These are phyloP conservation scores for Leucocoprinus sp. DNA, from an alignment of 768 basidiomycete genomes.

Conservation along the genomic window DNA sequence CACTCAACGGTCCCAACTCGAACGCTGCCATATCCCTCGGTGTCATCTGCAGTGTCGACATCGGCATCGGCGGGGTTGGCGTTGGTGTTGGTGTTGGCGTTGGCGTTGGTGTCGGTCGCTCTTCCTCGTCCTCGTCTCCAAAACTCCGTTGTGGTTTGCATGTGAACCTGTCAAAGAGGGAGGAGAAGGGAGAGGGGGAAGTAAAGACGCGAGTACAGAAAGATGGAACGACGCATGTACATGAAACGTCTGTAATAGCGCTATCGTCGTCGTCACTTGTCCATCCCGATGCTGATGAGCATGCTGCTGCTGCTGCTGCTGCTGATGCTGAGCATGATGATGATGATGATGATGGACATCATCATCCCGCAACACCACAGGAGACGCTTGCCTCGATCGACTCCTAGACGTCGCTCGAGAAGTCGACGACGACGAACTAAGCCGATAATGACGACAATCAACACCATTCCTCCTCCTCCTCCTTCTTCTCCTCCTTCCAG, in stretches of 20 bases:
- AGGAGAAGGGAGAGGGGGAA: no score
- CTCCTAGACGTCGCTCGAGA: constrained; percentile 34
- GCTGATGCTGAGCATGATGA: no score
- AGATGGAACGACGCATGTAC: constrained; percentile 54
- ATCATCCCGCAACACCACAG: constrained; percentile 17
- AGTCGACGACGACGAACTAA: constrained; percentile 21
- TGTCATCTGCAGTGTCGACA: no score
- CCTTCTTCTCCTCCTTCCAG: no score
- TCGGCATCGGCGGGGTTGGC: no score
- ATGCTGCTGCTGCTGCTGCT: no score
- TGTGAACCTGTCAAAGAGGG: no score
- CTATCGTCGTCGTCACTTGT: constrained; percentile 39
- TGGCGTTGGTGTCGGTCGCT: no score
- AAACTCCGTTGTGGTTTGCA: no score
- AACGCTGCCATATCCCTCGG: constrained; percentile 61
- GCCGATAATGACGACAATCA: background rate
- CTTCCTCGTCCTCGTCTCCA: no score
- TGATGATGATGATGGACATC: constrained; percentile 14
- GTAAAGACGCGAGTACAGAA: constrained; percentile 32
- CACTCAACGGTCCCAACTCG: constrained; percentile 68
- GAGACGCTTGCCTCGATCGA: constrained; percentile 27
- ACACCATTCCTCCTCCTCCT: constrained; percentile 10
- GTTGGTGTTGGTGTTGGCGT: no score
- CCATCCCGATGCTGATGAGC: constrained; percentile 19
- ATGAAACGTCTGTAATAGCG: constrained; percentile 62